Percentiles rank a stretch among this genome's conserved stretches.
phyloP scores from a whole-genome alignment of 2,329 filamentous ascomycete species.

The Colletotrichum incanum region DNA sequence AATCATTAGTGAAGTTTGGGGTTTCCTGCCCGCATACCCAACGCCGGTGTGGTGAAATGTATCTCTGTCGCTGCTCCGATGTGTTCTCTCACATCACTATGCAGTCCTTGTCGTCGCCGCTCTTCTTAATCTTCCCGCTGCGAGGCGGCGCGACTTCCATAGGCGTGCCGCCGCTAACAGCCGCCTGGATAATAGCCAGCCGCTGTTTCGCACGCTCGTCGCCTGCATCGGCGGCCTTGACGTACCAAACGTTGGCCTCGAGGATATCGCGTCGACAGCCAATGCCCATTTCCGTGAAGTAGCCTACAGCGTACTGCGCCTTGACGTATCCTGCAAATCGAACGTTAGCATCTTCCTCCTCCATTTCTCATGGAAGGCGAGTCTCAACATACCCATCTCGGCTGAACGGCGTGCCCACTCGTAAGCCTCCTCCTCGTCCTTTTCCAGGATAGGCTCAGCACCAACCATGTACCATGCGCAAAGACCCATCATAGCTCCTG shows the following conservation, averaged over 20 bases:
- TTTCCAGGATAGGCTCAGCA: conserved; percentile 90
- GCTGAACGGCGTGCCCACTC: conserved; percentile 95
- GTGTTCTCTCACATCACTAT: conserved; percentile 68
- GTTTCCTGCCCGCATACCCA: conserved; percentile 29
- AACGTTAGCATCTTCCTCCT: conserved; percentile 38
- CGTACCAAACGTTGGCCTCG: conserved; percentile 98
- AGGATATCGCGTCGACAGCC: conserved; percentile 94
- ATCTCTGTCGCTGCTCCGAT: conserved; percentile 6
- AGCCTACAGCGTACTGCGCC: conserved; percentile 95
- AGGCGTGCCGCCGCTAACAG: conserved; percentile 74
- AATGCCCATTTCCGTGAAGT: conserved; percentile 99
- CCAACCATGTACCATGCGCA: conserved; percentile 99
- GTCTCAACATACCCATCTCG: conserved; percentile 78
- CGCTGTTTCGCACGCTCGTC: conserved; percentile 92
- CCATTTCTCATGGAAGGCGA: neutral
- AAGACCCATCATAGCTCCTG: conserved; percentile 95
- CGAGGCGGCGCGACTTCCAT: conserved; percentile 71
- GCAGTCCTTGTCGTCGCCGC: conserved; percentile 69
- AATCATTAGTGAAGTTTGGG: conserved; percentile 42
- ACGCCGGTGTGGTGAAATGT: conserved; percentile 30
- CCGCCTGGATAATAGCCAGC: conserved; percentile 87
- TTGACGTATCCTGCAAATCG: conserved; percentile 70
- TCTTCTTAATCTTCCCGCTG: conserved; percentile 67
- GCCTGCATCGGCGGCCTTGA: conserved; percentile 92
- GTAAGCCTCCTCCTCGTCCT: conserved; percentile 96